These are phyloP conservation scores for Pseudozyma thailandica DNA, from an alignment of 1,284 basidiomycete species.

Conservation along the genomic window DNA sequence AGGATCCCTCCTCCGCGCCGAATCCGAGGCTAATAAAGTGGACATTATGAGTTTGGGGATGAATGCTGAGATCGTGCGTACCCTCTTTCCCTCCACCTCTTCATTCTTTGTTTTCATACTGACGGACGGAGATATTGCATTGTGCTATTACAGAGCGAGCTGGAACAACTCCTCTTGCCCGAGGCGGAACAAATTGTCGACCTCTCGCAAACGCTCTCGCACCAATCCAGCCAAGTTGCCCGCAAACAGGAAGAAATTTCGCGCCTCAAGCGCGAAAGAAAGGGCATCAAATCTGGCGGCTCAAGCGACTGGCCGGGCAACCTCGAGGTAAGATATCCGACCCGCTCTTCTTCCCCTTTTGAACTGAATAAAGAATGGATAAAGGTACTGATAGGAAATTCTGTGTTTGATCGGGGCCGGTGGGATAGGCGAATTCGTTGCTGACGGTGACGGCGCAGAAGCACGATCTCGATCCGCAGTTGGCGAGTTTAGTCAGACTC, in stretches of 20 bases:
- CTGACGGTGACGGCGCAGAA: background rate
- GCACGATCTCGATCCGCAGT: background rate
- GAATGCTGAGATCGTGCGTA: conserved; percentile 41
- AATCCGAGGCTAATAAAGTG: background rate
- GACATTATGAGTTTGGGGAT: conserved; percentile 26
- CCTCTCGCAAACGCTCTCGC: conserved; percentile 23
- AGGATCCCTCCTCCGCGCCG: conserved; percentile 17
- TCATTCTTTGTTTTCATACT: background rate
- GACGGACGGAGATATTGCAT: background rate
- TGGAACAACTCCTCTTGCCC: conserved; percentile 42
- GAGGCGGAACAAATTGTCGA: conserved; percentile 52
- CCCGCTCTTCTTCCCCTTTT: no score
- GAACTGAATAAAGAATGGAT: no score
- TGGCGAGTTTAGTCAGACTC: background rate
- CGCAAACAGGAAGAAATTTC: conserved; percentile 8
- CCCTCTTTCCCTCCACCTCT: background rate
- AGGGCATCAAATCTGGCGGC: conserved; percentile 16
- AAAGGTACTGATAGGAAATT: no score
- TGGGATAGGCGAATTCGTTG: background rate
- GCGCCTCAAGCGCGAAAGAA: conserved; percentile 29
- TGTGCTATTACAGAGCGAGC: conserved; percentile 12
- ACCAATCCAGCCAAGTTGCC: conserved; percentile 29
- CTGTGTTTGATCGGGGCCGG: no score
- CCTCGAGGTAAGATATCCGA: no score
- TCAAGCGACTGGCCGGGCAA: conserved; percentile 26